Conservation (phyloP, 768 basidiomycete species). For the Mrakia hoshinonis region DNA sequence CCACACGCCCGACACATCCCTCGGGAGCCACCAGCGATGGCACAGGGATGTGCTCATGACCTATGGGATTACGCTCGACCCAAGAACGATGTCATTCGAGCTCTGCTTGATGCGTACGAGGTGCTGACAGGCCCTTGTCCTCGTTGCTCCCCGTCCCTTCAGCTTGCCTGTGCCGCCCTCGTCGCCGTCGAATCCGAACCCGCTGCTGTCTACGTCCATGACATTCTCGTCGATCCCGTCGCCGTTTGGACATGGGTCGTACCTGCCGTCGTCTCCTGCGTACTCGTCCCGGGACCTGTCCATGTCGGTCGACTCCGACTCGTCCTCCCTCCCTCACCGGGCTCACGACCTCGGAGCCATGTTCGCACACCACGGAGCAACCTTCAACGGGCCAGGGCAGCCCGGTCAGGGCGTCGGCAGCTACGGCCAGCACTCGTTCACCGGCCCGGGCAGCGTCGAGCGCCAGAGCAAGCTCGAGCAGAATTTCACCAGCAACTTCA, state of each 20-base stretch:
- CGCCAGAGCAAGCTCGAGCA: slow-evolving; percentile 27
- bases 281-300: slow-evolving; percentile 22
- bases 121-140: not conserved
- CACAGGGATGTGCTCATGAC: not conserved
- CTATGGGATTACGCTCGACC: not conserved
- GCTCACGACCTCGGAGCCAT: slow-evolving; percentile 25
- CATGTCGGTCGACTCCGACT: slow-evolving; percentile 29
- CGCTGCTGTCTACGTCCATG: slow-evolving; percentile 5
- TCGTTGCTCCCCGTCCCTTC: not conserved
- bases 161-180: slow-evolving; percentile 20
- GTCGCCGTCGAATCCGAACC: slow-evolving; percentile 6
- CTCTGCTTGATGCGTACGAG: not conserved
- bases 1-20: too few relatives aligned
- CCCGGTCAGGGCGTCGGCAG: not conserved
- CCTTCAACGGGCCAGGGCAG: slow-evolving; percentile 1
- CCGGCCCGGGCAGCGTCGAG: slow-evolving; percentile 24
- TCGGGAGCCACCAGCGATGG: not conserved
- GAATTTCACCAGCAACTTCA: slow-evolving; percentile 54
- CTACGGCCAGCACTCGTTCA: slow-evolving; percentile 18
- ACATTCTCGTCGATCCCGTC: slow-evolving; percentile 17
- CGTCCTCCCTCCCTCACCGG: slow-evolving; percentile 20
- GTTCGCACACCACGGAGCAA: slow-evolving; percentile 17
- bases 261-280: slow-evolving; percentile 25
- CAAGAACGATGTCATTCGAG: not conserved
- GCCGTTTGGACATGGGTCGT: slow-evolving; percentile 17